Base-by-base conservation (phyloP, 306 rosid genomes). In the Sicyos edulis region DNA sequence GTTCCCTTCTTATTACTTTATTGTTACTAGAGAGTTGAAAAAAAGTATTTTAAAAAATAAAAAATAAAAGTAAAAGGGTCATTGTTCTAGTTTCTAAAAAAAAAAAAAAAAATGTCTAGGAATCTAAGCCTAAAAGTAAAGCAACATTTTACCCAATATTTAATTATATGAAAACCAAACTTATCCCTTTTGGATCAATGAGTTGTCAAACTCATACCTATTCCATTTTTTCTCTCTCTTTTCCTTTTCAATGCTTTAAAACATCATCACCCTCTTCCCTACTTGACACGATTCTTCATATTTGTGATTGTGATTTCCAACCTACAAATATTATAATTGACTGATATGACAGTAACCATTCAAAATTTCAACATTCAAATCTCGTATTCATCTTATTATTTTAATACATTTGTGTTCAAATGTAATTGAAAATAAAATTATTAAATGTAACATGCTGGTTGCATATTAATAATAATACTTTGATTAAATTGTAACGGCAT, bases 121-220 rank as follows among this genome's bases (percentile, higher is more conserved):
- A 64, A 64, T 64, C 70, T 64, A 64, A 64, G 10, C 66, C 44
- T 24, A 60, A 60, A 60, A 26, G 67, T 62, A 62, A 62, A 4
- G 53, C 15, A 42, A n/a, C 53, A 42, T 42, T 64, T 64, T 10
- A 64, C 70, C 24, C 70, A 37, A 60, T 7, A 8, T 8, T 22
- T 22, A 34, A 62, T 15, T 62, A 57, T 34, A 62, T 62, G 0
- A 65, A 40, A 17, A 10, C 20, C 51, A 40, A 64, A 64, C 70
- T 40, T 34, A 40, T 64, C 70, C 70, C 16, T 40, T 62, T 65
- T 42, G 70, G 32, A 64, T 64, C n/a, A 42, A 7, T 42, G 70
- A n/a, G 13, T 64, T 64, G 32, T 65, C 71, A 65, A 17, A 65
- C 17, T 65, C 52, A 64, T 3, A 5, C 12, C 44, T 6, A 60